Evolutionary conservation across 495 filamentous ascomycete genomes (phyloP).

Genomic region (Penicillium samsonianum): DNA sequence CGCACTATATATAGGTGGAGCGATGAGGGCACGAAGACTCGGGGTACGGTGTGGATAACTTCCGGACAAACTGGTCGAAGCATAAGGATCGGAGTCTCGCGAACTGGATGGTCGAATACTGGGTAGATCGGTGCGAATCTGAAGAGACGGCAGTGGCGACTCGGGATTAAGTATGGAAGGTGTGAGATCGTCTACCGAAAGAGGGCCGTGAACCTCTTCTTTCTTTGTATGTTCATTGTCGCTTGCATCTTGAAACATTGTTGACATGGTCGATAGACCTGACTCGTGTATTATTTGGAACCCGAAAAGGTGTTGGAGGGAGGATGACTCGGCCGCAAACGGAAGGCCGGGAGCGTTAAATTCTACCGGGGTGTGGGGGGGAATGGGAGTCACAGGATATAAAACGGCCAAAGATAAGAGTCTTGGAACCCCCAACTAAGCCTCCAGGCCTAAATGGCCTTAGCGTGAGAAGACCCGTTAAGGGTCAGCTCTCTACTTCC

Average conservation of each 20-base stretch:
- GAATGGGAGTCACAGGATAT: not conserved
- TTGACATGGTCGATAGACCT: slow-evolving; percentile 23
- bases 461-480: slow-evolving; percentile 31
- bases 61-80: slow-evolving; percentile 47
- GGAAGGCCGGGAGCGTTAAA: slow-evolving; percentile 3
- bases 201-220: not conserved
- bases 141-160: slow-evolving; percentile 38
- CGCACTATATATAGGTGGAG: slow-evolving; percentile 41
- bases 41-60: slow-evolving; percentile 51
- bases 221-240: slow-evolving; percentile 10
- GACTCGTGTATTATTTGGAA: slow-evolving; percentile 27
- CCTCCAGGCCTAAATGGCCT: slow-evolving; percentile 28
- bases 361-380: slow-evolving; percentile 6
- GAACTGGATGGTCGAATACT: slow-evolving; percentile 31
- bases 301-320: not conserved
- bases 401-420: slow-evolving; percentile 20
- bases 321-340: slow-evolving; percentile 17
- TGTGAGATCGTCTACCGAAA: slow-evolving; percentile 16
- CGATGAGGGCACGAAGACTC: slow-evolving; percentile 50
- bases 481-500: slow-evolving; percentile 17
- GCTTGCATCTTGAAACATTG: slow-evolving; percentile 11
- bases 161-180: slow-evolving; percentile 20
- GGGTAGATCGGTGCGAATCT: slow-evolving; percentile 46
- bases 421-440: slow-evolving; percentile 18
- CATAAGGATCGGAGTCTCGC: slow-evolving; percentile 34